Conservation (phyloP, 2,329 filamentous ascomycete species). For the Aspergillus neotritici region DNA sequence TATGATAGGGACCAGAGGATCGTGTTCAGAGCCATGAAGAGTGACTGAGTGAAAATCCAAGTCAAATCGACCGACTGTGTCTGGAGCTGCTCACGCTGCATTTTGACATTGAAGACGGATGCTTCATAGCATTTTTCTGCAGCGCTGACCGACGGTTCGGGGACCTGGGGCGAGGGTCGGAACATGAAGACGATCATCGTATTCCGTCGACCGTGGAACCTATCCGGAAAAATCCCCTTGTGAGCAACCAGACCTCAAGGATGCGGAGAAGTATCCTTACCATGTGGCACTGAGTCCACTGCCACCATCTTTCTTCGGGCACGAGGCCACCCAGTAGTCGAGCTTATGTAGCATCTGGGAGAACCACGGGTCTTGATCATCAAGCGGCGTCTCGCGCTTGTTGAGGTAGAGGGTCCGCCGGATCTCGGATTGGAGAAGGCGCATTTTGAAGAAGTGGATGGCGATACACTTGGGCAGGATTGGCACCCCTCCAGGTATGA, state of each 20-base stretch:
- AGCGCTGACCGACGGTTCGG: conserved; percentile 72
- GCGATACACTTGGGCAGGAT: conserved; percentile 81
- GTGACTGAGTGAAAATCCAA: conserved; percentile 83
- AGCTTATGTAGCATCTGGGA: conserved; percentile 71
- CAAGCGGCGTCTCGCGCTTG: conserved; percentile 68
- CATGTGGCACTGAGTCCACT: conserved; percentile 72
- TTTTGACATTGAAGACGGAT: conserved; percentile 71
- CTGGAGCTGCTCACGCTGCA: conserved; percentile 74
- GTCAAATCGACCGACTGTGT: conserved; percentile 74
- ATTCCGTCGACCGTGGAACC: conserved; percentile 66
- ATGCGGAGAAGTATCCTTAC: conserved; percentile 47
- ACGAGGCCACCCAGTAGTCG: conserved; percentile 69
- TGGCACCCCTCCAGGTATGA: conserved; percentile 61
- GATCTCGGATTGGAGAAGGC: conserved; percentile 80
- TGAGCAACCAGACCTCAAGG: neutral
- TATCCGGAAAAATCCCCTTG: conserved; percentile 22
- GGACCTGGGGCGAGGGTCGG: conserved; percentile 85
- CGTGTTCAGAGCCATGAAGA: conserved; percentile 89
- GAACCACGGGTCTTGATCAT: conserved; percentile 85
- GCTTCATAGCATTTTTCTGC: conserved; percentile 79
- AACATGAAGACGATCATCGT: conserved; percentile 85
- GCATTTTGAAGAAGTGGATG: conserved; percentile 92
- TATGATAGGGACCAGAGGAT: conserved; percentile 90
- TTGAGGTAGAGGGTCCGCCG: conserved; percentile 78
- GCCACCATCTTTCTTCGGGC: conserved; percentile 64